Base-by-base conservation (phyloP, 2,329 filamentous ascomycete species). In the Sporothrix globosa region DNA sequence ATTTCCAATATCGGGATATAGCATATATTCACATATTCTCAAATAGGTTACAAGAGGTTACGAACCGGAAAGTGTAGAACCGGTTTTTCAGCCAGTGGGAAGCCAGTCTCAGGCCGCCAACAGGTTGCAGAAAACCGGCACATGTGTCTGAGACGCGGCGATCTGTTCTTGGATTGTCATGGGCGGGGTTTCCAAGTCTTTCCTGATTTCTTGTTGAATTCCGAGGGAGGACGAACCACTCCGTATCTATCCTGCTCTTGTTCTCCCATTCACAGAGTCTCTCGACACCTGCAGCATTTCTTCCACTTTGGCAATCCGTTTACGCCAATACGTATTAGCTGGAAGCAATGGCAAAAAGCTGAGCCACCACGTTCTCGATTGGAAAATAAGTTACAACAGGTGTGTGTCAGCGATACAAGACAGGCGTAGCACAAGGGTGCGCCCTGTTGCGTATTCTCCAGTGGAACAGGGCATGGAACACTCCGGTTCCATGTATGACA, bases 61-160 rank as follows among this genome's bases (percentile, higher is more conserved):
- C 24, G 21, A 46, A 19, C 14, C 5, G 58, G n/a, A 63, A 46
- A 27, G 58, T 44, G n/a, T 4, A 27, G 11, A 6, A 19, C 24
- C 39, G 11, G 19, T 13, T 34, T 6, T 17, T 19, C 14, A 58
- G 30, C 13, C 30, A 60, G 30, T 39, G 13, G 10, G 27, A 58
- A 56, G 30, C 17, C 14, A 34, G 53, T 60, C 14, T 44, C 54
- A 41, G 39, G 34, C 11, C 56, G 17, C 19, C 30, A 11, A 39
- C 24, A 34, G 39, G n/a, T 46, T 61, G 39, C 58, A 46, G 39
- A 21, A 61, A 24, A 10, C 7, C n/a, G 39, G 41, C 41, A 61
- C 58, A 46, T 46, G 58, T 61, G 58, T 46, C 58, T 46, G 58
- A 61, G 58, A 61, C 56, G 39, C 58, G 58, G 21, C 58, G 58